Base-by-base conservation (phyloP, 2,329 filamentous ascomycete genomes). In the Aureobasidium uvarum region DNA sequence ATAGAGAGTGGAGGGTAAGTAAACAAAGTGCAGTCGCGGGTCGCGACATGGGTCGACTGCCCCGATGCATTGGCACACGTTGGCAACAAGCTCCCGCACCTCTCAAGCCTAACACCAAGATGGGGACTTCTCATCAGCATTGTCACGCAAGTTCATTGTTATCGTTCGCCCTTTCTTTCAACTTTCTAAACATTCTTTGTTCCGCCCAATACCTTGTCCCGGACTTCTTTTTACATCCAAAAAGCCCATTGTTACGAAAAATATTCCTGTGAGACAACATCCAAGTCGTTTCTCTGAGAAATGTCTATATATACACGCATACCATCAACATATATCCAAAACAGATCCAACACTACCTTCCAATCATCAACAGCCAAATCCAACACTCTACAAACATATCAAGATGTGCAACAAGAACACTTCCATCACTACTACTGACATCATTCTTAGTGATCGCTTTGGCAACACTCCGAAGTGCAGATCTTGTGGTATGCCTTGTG, bases 361-460 rank as follows among this genome's bases (percentile, higher is more conserved):
- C 50, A 33, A n/a, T 7, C 10, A 36, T 10, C 33, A 36, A 13
- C 33, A 36, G 13, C n/a, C n/a, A 36, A 18, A 23, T 20, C 5
- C 33, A 23, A 38, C 13, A 39, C 36, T 14, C 36, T 18, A 28
- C 20, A 16, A 3, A 39, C n/a, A 23, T 8, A 28, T 20, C 6
- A 55, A 39, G 2, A 55, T 55, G 52, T 55, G 52, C 52, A 41
- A 28, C 33, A 55, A 55, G 52, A 39, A 39, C 52, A 55, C 33
- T 10, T 41, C 52, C 3, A 25, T 41, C 52, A 25, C 20, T 11
- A 38, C 31, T 16, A 20, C 11, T n/a, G n/a, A 38, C 51, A 25
- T 36, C n/a, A 20, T 20, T 28, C 36, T 41, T 20, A 10, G 36
- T 55, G 52, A 41, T 41, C 52, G 52, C 23, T 55, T 55, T 41